A percentile compares a stretch with the other conserved stretches of the same genome.
phyloP scores from a whole-genome alignment of 352 stramenopile genomes.

The Globisporangium ultimum region DNA sequence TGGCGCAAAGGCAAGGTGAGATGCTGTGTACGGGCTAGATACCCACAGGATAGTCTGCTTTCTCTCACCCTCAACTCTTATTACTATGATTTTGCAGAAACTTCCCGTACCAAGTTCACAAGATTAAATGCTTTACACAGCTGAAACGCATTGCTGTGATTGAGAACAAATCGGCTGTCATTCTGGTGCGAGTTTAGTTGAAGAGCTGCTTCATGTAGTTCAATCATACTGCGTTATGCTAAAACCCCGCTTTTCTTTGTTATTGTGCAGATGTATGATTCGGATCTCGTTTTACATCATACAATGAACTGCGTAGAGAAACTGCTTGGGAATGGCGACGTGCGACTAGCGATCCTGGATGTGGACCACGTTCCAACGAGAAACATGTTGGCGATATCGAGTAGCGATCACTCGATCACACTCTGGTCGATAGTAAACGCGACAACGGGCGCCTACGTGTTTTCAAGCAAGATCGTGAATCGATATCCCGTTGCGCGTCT shows the following conservation, averaged over 20 bases:
- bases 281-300: conserved; percentile 59
- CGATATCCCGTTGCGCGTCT: conserved; percentile 45
- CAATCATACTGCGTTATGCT: background rate
- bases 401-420: conserved; percentile 50
- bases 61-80: background rate
- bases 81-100: conserved; percentile 19
- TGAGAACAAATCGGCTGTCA: conserved; percentile 50
- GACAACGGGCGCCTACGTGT: conserved; percentile 55
- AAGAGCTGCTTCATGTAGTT: background rate
- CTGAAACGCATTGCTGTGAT: conserved; percentile 60
- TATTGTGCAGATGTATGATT: conserved; percentile 50
- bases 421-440: conserved; percentile 70
- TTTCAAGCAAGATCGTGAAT: conserved; percentile 52
- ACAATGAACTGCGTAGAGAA: conserved; percentile 59
- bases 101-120: conserved; percentile 67
- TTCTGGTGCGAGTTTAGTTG: conserved; percentile 33
- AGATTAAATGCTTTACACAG: conserved; percentile 37
- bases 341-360: conserved; percentile 39
- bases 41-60: too few species aligned
- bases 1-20: conserved; percentile 7
- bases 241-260: background rate
- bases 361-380: conserved; percentile 48
- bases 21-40: background rate
- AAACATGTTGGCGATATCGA: conserved; percentile 54
- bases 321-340: conserved; percentile 24